Percentiles rank a stretch among this genome's conserved stretches.
Evolutionary conservation across 805 yeast species (phyloP).

Genomic region (Kazachstania kunashirensis): DNA sequence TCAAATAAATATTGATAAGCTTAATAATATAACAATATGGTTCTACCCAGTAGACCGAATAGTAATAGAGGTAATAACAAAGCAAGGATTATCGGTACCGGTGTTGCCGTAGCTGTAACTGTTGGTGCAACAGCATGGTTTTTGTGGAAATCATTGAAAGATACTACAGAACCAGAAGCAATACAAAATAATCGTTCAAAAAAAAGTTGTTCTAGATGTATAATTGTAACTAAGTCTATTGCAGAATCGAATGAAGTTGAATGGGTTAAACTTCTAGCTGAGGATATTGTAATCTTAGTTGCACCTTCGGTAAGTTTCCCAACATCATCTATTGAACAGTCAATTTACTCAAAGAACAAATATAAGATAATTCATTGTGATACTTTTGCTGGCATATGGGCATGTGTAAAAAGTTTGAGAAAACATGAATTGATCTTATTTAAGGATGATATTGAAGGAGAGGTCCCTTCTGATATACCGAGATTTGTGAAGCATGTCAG

Average conservation of each 20-base stretch:
- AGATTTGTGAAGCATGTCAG: constrained; percentile 23
- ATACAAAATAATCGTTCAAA: not conserved
- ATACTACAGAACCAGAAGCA: not conserved
- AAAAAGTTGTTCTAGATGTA: constrained; percentile 9
- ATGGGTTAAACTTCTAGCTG: constrained; percentile 14
- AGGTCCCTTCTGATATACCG: constrained; percentile 26
- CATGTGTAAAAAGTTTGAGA: constrained; percentile 43
- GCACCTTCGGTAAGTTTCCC: constrained; percentile 22
- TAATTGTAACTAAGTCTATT: constrained; percentile 15
- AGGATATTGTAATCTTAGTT: constrained; percentile 30
- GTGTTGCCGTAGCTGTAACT: constrained; percentile 9
- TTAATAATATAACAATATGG: not conserved
- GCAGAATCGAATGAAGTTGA: constrained; percentile 5
- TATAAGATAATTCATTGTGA: constrained; percentile 37
- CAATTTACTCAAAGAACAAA: constrained; percentile 15
- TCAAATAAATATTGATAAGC: not conserved
- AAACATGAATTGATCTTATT: constrained; percentile 29
- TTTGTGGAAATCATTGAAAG: constrained; percentile 4
- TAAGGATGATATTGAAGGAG: constrained; percentile 16
- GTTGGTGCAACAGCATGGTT: constrained; percentile 10
- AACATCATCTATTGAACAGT: constrained; percentile 6
- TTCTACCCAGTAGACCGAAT: not conserved
- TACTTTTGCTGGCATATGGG: constrained; percentile 42
- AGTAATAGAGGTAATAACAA: not conserved
- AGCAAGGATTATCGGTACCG: constrained; percentile 5